Evolutionary conservation across 2,329 filamentous ascomycete genomes (phyloP), one percentile per base, ranked within the genome.

Genomic region (Calonectria crousiana): DNA sequence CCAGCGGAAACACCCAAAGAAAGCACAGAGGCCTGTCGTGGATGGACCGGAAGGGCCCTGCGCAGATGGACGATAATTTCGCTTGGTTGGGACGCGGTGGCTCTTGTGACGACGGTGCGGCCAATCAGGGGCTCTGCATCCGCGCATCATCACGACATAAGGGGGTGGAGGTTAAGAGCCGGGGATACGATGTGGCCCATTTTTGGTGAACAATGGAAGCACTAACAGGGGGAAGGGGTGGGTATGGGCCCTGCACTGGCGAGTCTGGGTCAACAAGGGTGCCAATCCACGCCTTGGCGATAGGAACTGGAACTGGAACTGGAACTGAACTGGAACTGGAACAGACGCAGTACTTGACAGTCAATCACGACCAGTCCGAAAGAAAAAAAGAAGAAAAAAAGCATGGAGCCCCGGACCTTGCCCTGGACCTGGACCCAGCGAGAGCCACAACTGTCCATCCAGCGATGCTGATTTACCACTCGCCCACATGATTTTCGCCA

Each of bases 41-140:
- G 51, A 38, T 51, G 62, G 67, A 26, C 52, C 62, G 73, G 66
- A 71, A 58, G 74, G 73, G 76, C 70, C 72, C 73, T 66, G 74
- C 73, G 74, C 56, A 81, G 78, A 81, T 81, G 80, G 73, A 78
- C 74, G 74, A 80, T 78, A 81, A 81, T 81, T 77, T 81, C 80
- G 80, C 80, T 81, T 81, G 78, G 76, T 72, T 67, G 70, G 77
- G 77, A 71, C 67, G 60, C 62, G 71, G 77, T 74, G 71, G 76
- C 73, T 75, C 71, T 68, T 60, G 20, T 67, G 36, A 49, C 28
- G n/a, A 56, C 28, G 26, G 36, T 26, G 49, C 65, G 52, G 18
- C 79, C 79, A 81, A 81, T 81, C 78, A 81, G 71, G 51, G 38
- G 36, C 30, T 28, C 36, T 38, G 62, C 65, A 69, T 75, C 74